Evolutionary conservation across 139 green algal species (phyloP).

Genomic region (Tetradesmus obliquus): DNA sequence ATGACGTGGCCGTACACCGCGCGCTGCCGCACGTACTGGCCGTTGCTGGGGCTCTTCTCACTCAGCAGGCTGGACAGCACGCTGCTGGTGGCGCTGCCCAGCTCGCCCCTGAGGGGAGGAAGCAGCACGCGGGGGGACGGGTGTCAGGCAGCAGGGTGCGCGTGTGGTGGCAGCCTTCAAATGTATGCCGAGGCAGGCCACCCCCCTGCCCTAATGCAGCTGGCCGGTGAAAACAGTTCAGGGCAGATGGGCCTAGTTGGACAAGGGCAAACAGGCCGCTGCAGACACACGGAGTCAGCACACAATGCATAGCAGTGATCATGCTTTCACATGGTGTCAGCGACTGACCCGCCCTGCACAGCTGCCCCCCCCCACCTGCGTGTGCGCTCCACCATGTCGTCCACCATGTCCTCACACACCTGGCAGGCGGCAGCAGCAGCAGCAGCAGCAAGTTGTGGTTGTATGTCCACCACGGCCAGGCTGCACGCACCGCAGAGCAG

Average conservation of each 20-base stretch:
- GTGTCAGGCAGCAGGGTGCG: background rate
- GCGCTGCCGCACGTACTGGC: slow-evolving; percentile 9
- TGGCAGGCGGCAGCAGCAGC: too few relatives aligned
- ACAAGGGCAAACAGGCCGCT: too few relatives aligned
- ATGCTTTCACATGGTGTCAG: too few relatives aligned
- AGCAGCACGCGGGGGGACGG: background rate
- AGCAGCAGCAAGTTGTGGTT: too few relatives aligned
- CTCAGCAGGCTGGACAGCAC: background rate
- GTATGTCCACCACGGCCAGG: too few relatives aligned
- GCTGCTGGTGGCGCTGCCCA: background rate
- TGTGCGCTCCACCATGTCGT: slow-evolving; percentile 11
- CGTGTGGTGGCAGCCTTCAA: too few relatives aligned
- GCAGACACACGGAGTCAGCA: background rate
- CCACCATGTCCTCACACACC: slow-evolving; percentile 17
- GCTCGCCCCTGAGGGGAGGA: slow-evolving; percentile 6
- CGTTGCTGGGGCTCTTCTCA: slow-evolving; percentile 10
- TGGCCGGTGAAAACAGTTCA: too few relatives aligned
- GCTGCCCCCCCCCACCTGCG: background rate
- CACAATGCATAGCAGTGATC: background rate
- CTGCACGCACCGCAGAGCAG: too few relatives aligned
- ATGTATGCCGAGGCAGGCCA: too few relatives aligned
- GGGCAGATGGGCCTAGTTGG: too few relatives aligned
- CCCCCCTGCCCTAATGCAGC: too few relatives aligned
- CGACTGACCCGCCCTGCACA: background rate
- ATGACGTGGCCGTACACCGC: slow-evolving; percentile 13